Evolutionary conservation across 176 grass and related monocot species (phyloP).

Genomic region (Avena sativa): DNA sequence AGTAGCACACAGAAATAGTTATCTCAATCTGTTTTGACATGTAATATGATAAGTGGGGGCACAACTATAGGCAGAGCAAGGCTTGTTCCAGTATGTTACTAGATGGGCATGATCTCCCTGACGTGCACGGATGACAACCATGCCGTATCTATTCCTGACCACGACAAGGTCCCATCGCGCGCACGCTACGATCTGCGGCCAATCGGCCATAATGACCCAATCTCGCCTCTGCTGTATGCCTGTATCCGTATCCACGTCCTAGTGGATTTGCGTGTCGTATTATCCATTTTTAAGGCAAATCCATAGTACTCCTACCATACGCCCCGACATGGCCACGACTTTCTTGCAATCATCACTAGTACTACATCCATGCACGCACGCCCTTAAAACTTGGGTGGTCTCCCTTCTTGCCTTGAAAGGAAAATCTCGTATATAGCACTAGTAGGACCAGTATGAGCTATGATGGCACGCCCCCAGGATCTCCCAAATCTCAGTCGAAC

Average conservation of each 20-base stretch:
- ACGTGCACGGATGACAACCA: neutral
- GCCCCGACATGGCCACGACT: neutral
- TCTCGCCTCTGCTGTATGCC: neutral
- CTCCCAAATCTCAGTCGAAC: neutral
- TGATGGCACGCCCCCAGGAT: neutral
- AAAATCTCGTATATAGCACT: neutral
- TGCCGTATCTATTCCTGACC: neutral
- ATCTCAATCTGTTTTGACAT: too few relatives aligned
- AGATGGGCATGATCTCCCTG: neutral
- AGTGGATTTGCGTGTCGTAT: neutral
- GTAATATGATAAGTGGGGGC: too few relatives aligned
- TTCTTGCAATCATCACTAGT: neutral
- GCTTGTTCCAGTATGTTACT: neutral
- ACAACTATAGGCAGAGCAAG: too few relatives aligned
- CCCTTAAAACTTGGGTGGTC: neutral
- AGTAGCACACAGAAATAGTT: too few relatives aligned
- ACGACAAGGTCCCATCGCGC: conserved; percentile 17
- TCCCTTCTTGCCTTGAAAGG: conserved; percentile 4
- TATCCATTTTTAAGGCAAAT: neutral
- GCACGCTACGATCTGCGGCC: neutral
- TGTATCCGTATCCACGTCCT: neutral
- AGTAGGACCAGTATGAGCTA: neutral
- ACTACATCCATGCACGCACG: neutral
- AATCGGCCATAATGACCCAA: neutral
- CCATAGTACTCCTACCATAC: neutral